Percentiles rank a stretch among this genome's conserved stretches.
These are phyloP conservation scores for Coemansia sp. DNA, from an alignment of 192 early-diverging fungal genomes.

Conservation along the genomic window DNA sequence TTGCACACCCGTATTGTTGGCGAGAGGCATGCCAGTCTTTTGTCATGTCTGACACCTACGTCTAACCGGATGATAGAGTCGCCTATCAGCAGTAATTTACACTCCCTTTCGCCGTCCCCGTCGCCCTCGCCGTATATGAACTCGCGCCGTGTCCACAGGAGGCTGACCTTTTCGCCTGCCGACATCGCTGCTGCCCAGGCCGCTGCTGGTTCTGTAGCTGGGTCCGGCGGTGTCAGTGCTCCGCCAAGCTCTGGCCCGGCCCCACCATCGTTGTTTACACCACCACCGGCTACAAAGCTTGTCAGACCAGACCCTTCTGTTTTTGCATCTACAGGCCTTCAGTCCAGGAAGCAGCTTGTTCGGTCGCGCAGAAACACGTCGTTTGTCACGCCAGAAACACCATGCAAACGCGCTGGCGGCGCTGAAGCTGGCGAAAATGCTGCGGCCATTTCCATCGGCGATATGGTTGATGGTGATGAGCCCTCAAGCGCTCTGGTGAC, in stretches of 20 bases:
- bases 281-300: conserved; percentile 55
- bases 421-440: no score
- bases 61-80: conserved; percentile 7
- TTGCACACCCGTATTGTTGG: not conserved
- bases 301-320: conserved; percentile 54
- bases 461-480: not conserved
- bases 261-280: conserved; percentile 44
- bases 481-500: not conserved
- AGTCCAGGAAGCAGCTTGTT: conserved; percentile 51
- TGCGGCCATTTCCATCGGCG: no score
- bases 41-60: conserved; percentile 30
- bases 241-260: not conserved
- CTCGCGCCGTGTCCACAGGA: conserved; percentile 21
- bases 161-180: conserved; percentile 42
- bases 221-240: conserved; percentile 13
- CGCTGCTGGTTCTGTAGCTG: conserved; percentile 28
- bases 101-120: conserved; percentile 31
- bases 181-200: conserved; percentile 25
- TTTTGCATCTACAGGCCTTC: conserved; percentile 53
- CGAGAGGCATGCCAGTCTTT: conserved; percentile 14
- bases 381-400: conserved; percentile 47
- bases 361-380: conserved; percentile 28
- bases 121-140: conserved; percentile 3
- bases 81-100: conserved; percentile 1
- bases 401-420: conserved; percentile 37